Percentiles rank a stretch among this genome's conserved stretches.
These are phyloP conservation scores for Candida silvatica DNA, from an alignment of 805 yeast species.

Conservation along the genomic window DNA sequence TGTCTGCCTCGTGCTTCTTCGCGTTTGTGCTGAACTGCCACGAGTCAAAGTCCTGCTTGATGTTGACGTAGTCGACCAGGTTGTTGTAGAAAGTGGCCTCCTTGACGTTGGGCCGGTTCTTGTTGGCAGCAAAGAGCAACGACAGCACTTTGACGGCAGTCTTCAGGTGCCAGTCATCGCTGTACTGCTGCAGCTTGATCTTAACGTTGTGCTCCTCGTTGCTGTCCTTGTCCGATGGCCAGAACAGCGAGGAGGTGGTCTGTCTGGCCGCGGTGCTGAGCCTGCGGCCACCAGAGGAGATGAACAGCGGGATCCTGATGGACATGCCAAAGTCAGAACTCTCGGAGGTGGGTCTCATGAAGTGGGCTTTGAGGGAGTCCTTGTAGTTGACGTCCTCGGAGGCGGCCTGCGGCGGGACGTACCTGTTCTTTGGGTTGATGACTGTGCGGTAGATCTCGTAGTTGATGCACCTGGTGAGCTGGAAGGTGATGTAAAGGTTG, in stretches of 20 bases:
- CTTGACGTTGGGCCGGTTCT: conserved; percentile 22
- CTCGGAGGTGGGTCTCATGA: conserved; percentile 18
- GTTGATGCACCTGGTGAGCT: conserved; percentile 47
- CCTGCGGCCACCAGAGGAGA: conserved; percentile 13
- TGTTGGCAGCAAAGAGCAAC: conserved; percentile 47
- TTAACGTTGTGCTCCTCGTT: conserved; percentile 22
- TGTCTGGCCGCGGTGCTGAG: neutral
- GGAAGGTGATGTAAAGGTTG: conserved; percentile 73
- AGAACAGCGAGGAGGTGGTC: conserved; percentile 4
- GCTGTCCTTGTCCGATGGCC: conserved; percentile 9
- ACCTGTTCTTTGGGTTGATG: conserved; percentile 11
- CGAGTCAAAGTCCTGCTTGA: conserved; percentile 70
- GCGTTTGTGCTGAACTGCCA: conserved; percentile 52
- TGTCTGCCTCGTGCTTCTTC: conserved; percentile 9
- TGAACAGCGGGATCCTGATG: conserved; percentile 18
- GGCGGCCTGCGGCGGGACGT: conserved; percentile 8
- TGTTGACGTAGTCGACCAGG: conserved; percentile 70
- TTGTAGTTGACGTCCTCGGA: conserved; percentile 25
- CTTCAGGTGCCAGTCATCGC: conserved; percentile 73
- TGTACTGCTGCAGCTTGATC: conserved; percentile 51
- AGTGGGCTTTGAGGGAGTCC: conserved; percentile 15
- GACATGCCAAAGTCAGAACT: conserved; percentile 18
- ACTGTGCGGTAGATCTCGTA: conserved; percentile 18
- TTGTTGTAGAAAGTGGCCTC: conserved; percentile 62
- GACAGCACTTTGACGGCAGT: conserved; percentile 56